phyloP scores from a whole-genome alignment of 2,329 filamentous ascomycete genomes.

The Alternaria conjuncta region DNA sequence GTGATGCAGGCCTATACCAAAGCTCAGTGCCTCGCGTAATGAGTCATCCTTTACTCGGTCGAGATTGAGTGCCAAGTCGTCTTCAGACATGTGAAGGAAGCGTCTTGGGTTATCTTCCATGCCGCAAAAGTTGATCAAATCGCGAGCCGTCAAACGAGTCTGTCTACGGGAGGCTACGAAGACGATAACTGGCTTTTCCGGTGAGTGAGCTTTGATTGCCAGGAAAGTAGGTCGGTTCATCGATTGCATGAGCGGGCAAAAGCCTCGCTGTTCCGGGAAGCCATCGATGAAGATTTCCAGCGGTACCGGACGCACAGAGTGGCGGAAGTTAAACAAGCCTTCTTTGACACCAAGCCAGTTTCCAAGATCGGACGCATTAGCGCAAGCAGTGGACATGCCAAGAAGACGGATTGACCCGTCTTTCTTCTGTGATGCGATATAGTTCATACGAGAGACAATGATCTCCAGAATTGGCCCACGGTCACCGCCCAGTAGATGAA shows the following conservation, averaged over 20 bases:
- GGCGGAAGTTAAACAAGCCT: slow-evolving; percentile 93
- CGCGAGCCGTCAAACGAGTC: slow-evolving; percentile 92
- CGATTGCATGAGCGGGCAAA: slow-evolving; percentile 97
- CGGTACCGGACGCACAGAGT: slow-evolving; percentile 95
- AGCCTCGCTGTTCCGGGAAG: slow-evolving; percentile 92
- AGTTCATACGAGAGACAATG: slow-evolving; percentile 94
- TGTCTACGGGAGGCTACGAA: slow-evolving; percentile 96
- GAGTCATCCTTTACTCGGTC: slow-evolving; percentile 90
- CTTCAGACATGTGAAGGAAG: slow-evolving; percentile 93
- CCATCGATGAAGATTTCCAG: slow-evolving; percentile 97
- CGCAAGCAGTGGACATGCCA: slow-evolving; percentile 99
- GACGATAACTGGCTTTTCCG: slow-evolving; percentile 95
- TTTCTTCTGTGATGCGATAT: slow-evolving; percentile 93
- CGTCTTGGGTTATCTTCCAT: slow-evolving; percentile 97
- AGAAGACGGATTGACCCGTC: slow-evolving; percentile 82
- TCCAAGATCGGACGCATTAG: slow-evolving; percentile 89
- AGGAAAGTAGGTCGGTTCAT: slow-evolving; percentile 98
- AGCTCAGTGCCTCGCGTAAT: slow-evolving; percentile 90
- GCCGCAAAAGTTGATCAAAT: slow-evolving; percentile 95
- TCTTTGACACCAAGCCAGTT: slow-evolving; percentile 98
- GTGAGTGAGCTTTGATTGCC: slow-evolving; percentile 95
- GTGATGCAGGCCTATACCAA: slow-evolving; percentile 96
- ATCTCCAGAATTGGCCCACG: slow-evolving; percentile 98
- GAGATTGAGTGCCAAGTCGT: slow-evolving; percentile 89
- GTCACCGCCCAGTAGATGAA: slow-evolving; percentile 94